Evolutionary conservation across 805 yeast species (phyloP).

Genomic region (Candida maris): DNA sequence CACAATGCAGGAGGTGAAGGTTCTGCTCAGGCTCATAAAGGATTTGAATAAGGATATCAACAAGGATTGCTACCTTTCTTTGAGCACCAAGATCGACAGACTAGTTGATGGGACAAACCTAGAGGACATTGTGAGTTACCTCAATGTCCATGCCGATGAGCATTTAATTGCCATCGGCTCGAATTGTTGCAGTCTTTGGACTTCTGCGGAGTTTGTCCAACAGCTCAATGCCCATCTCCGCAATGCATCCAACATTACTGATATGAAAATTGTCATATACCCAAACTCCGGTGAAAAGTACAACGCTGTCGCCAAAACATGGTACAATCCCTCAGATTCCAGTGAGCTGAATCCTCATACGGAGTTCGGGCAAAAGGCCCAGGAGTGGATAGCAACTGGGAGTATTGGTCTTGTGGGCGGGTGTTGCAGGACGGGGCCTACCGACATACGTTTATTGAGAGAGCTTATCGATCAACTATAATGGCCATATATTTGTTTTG

Average conservation of each 20-base stretch:
- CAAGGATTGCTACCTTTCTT: slow-evolving; percentile 24
- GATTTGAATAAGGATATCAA: slow-evolving; percentile 15
- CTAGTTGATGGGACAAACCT: slow-evolving; percentile 52
- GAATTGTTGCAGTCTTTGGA: slow-evolving; percentile 57
- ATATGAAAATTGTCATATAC: slow-evolving; percentile 50
- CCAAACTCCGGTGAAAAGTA: slow-evolving; percentile 77
- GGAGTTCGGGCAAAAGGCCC: slow-evolving; percentile 38
- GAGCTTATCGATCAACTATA: slow-evolving; percentile 10
- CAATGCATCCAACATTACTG: slow-evolving; percentile 9
- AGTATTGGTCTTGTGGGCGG: slow-evolving; percentile 60
- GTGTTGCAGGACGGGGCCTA: slow-evolving; percentile 69
- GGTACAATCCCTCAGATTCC: slow-evolving; percentile 28
- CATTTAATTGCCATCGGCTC: slow-evolving; percentile 52
- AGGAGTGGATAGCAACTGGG: slow-evolving; percentile 38
- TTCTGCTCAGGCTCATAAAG: slow-evolving; percentile 40
- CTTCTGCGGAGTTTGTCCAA: slow-evolving; percentile 39
- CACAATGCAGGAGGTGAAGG: slow-evolving; percentile 50
- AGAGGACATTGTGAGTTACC: slow-evolving; percentile 26
- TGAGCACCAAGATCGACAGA: slow-evolving; percentile 38
- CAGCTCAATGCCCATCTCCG: slow-evolving; percentile 18
- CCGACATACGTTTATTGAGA: slow-evolving; percentile 31
- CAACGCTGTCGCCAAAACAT: slow-evolving; percentile 42
- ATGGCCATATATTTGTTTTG: too few species aligned
- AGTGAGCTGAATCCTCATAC: slow-evolving; percentile 11
- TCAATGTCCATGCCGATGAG: slow-evolving; percentile 19